Conservation (phyloP, 176 grass and related monocot genomes). For the Bonia amplexicaulis region DNA sequence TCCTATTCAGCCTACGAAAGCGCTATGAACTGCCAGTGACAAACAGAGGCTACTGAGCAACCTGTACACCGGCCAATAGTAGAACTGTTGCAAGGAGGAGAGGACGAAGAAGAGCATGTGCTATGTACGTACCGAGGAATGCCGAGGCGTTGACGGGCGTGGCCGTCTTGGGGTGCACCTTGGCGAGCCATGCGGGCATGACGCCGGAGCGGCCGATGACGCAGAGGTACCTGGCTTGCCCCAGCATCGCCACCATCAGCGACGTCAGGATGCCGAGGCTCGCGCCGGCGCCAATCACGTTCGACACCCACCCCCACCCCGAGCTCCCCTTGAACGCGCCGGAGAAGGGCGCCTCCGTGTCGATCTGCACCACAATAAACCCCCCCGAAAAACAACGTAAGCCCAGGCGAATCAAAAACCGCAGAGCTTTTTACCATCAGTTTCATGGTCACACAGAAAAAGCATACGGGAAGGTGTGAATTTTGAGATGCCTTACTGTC, state of each 20-base stretch:
- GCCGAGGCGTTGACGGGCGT: conserved; percentile 91
- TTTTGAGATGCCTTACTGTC: background rate
- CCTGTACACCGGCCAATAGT: no score
- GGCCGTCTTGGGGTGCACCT: conserved; percentile 56
- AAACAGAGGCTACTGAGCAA: no score
- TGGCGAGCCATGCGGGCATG: conserved; percentile 76
- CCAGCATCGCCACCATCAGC: conserved; percentile 87
- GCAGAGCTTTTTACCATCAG: background rate
- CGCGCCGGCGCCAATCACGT: conserved; percentile 69
- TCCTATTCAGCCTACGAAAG: background rate
- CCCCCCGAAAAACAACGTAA: background rate
- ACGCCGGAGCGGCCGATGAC: conserved; percentile 91
- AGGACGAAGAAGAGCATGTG: background rate
- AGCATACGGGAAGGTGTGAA: background rate
- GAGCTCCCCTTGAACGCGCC: conserved; percentile 57
- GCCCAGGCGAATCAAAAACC: background rate
- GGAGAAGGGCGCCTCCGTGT: conserved; percentile 79
- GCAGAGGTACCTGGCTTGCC: conserved; percentile 86
- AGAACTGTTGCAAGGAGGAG: background rate
- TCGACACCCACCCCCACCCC: conserved; percentile 77
- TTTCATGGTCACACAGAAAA: background rate
- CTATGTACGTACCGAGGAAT: conserved; percentile 52
- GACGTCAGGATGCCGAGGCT: conserved; percentile 92
- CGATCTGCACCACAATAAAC: conserved; percentile 48
- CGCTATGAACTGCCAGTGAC: background rate